phyloP scores from a whole-genome alignment of 371 early-diverging fungal species.

The Fennellomyces sp. region DNA sequence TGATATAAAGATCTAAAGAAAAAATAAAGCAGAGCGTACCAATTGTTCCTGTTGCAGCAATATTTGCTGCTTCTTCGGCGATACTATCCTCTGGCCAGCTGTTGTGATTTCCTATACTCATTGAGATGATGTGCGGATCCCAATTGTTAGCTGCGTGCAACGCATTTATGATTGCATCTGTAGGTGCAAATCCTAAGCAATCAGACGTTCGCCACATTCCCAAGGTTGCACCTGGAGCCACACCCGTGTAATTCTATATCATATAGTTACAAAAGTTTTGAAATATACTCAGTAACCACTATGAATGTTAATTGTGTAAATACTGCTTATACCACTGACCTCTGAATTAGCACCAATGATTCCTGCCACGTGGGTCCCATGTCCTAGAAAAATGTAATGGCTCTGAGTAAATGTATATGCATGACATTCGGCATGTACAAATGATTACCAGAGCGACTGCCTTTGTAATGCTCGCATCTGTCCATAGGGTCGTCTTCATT shows the following conservation, averaged over 20 bases:
- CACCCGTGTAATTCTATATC: conserved; percentile 54
- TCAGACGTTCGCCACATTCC: conserved; percentile 46
- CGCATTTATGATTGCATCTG: conserved; percentile 74
- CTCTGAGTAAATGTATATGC: too few species aligned
- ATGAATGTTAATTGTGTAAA: not conserved
- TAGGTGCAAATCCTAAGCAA: conserved; percentile 48
- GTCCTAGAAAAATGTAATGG: too few species aligned
- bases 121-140: conserved; percentile 41
- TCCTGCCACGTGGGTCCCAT: too few species aligned
- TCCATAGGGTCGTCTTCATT: conserved; percentile 57
- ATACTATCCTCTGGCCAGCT: conserved; percentile 39
- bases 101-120: conserved; percentile 26
- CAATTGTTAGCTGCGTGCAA: conserved; percentile 72
- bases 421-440: too few species aligned
- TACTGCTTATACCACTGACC: too few species aligned
- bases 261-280: too few species aligned
- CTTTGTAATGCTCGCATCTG: conserved; percentile 33
- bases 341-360: too few species aligned
- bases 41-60: conserved; percentile 29
- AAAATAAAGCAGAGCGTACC: conserved; percentile 17
- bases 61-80: conserved; percentile 30
- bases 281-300: too few species aligned
- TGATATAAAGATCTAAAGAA: too few species aligned
- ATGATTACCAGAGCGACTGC: too few species aligned
- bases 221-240: conserved; percentile 61